Conservation (phyloP, 306 rosid species). For the Glycine tomentella region DNA sequence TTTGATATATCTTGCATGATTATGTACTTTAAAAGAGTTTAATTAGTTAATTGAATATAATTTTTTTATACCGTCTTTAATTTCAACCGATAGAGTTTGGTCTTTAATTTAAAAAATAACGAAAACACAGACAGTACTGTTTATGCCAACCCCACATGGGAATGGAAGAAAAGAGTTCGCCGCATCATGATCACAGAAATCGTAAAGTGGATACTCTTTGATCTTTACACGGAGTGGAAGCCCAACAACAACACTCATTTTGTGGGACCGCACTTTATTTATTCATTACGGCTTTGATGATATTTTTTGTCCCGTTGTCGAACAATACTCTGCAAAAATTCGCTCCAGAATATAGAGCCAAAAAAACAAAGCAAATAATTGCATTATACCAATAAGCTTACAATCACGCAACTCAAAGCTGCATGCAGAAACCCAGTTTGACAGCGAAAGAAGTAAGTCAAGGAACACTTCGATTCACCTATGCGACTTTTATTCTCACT, state of each 20-base stretch:
- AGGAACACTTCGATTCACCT: not conserved
- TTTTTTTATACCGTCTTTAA: no score
- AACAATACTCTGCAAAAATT: constrained; percentile 39
- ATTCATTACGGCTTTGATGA: not conserved
- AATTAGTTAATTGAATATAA: no score
- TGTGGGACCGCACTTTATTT: constrained; percentile 46
- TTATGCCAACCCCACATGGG: constrained; percentile 15
- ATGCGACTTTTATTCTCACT: constrained; percentile 13
- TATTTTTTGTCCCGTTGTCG: constrained; percentile 54
- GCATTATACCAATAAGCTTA: constrained; percentile 9
- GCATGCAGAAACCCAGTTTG: constrained; percentile 49
- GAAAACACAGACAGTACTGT: not conserved
- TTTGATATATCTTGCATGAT: no score
- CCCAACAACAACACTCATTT: constrained; percentile 35
- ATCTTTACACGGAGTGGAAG: constrained; percentile 36
- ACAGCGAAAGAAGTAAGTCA: constrained; percentile 39
- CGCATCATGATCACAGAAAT: constrained; percentile 8
- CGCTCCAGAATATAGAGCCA: not conserved
- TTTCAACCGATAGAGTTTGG: no score
- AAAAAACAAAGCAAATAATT: not conserved
- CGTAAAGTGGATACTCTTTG: constrained; percentile 37
- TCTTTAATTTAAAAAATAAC: not conserved
- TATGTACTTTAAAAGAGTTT: no score
- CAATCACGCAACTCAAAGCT: constrained; percentile 40
- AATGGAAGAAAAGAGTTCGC: not conserved